Percentiles rank a stretch among this genome's conserved stretches.
Evolutionary conservation across 164 flowering plant species (phyloP).

Genomic region (Chimonanthus praecox): DNA sequence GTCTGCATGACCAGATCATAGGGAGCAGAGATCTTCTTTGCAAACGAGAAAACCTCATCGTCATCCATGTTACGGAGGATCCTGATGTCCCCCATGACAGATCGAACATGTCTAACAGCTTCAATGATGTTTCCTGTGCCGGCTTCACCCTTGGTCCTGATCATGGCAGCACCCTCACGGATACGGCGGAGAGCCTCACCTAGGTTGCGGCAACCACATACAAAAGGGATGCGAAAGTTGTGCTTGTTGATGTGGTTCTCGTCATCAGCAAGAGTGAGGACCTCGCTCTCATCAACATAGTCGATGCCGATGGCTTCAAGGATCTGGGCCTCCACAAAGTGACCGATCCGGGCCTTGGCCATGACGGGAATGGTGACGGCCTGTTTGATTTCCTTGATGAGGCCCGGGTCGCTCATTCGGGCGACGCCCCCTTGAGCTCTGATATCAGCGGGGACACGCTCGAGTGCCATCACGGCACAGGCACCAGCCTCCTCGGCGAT

Average conservation of each 20-base stretch:
- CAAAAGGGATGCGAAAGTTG: conserved; percentile 56
- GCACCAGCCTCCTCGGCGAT: conserved; percentile 81
- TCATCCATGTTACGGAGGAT: conserved; percentile 58
- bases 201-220: conserved; percentile 54
- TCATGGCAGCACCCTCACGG: conserved; percentile 77
- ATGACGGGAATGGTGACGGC: conserved; percentile 62
- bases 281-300: conserved; percentile 77
- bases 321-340: conserved; percentile 83
- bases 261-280: conserved; percentile 50
- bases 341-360: conserved; percentile 64
- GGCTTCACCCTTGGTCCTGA: conserved; percentile 44
- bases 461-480: conserved; percentile 35
- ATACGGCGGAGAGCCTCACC: conserved; percentile 72
- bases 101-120: conserved; percentile 51
- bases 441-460: conserved; percentile 34
- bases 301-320: conserved; percentile 61
- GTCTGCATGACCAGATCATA: conserved; percentile 62
- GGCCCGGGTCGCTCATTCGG: conserved; percentile 61
- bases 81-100: conserved; percentile 58
- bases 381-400: conserved; percentile 53
- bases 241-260: conserved; percentile 64
- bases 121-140: conserved; percentile 36
- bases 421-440: conserved; percentile 28
- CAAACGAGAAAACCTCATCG: conserved; percentile 61
- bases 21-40: conserved; percentile 58